Conservation (phyloP, 2,329 filamentous ascomycete species). For the Hypomyces rosellus region DNA sequence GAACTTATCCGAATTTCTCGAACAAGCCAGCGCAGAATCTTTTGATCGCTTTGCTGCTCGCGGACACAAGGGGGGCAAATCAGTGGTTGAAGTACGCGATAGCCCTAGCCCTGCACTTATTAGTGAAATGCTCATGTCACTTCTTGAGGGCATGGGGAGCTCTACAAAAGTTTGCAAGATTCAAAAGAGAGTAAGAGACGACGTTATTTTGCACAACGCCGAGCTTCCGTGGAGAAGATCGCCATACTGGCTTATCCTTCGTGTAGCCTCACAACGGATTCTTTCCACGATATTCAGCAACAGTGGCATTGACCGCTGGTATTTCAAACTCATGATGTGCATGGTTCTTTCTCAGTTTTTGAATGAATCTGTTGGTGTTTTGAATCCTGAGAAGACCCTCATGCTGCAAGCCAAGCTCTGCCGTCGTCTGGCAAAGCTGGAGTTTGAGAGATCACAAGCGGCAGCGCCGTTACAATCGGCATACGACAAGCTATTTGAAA, state of each 20-base stretch:
- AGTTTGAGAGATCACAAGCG: not conserved
- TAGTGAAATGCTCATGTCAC: not conserved
- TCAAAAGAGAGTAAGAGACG: too few relatives aligned
- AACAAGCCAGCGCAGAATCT: slow-evolving; percentile 47
- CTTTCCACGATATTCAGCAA: not conserved
- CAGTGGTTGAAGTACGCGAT: not conserved
- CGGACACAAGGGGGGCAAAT: slow-evolving; percentile 37
- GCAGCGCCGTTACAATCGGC: too few relatives aligned
- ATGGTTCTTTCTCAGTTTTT: not conserved
- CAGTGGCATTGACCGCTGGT: not conserved
- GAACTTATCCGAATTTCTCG: slow-evolving; percentile 44
- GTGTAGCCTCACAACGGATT: not conserved
- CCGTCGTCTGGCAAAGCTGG: not conserved
- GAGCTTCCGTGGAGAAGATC: not conserved
- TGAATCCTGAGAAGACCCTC: not conserved
- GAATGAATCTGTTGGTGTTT: too few relatives aligned
- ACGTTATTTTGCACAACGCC: not conserved
- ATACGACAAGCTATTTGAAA: too few relatives aligned
- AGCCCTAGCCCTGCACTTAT: not conserved
- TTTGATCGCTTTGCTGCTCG: slow-evolving; percentile 47
- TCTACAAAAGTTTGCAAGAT: not conserved
- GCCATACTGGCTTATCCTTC: not conserved
- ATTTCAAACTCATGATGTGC: not conserved
- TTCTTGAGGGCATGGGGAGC: not conserved
- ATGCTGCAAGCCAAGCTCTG: not conserved